These are phyloP conservation scores for Cudoniella acicularis DNA, from an alignment of 495 filamentous ascomycete genomes.

Conservation along the genomic window DNA sequence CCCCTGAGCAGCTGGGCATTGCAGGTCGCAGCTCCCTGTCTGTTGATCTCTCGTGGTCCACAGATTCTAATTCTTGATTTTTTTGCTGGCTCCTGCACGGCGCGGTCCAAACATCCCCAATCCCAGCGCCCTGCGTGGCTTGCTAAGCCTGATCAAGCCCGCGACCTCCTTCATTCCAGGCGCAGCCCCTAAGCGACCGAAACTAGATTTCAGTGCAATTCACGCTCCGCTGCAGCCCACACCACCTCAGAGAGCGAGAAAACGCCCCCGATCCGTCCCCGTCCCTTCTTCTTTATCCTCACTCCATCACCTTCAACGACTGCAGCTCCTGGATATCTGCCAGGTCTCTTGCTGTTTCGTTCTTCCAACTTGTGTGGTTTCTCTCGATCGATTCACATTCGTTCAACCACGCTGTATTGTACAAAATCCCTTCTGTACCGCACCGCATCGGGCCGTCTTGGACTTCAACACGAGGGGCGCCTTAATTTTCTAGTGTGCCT, in stretches of 20 bases:
- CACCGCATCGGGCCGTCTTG: no score
- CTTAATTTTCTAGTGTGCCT: slow-evolving; percentile 22
- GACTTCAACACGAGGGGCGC: slow-evolving; percentile 22
- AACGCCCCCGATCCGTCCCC: background rate
- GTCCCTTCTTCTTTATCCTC: slow-evolving; percentile 27
- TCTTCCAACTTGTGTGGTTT: background rate
- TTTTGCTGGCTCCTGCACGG: background rate
- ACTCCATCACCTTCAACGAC: slow-evolving; percentile 28
- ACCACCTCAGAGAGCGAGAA: background rate
- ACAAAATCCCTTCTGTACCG: no score
- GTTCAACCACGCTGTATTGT: slow-evolving; percentile 9
- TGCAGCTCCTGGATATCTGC: slow-evolving; percentile 8
- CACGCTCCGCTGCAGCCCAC: background rate
- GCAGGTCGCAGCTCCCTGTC: background rate
- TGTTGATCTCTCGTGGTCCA: background rate
- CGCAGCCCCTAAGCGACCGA: background rate
- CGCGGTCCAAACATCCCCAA: background rate
- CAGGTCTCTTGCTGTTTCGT: slow-evolving; percentile 2
- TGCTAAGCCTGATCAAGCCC: slow-evolving; percentile 20
- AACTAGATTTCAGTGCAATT: background rate
- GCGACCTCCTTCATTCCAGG: slow-evolving; percentile 16
- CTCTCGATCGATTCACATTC: slow-evolving; percentile 12
- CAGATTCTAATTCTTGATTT: background rate
- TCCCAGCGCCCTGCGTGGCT: background rate
- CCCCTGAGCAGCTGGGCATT: background rate